phyloP scores from a whole-genome alignment of 148 eudicot species.

The Rheum nobile region DNA sequence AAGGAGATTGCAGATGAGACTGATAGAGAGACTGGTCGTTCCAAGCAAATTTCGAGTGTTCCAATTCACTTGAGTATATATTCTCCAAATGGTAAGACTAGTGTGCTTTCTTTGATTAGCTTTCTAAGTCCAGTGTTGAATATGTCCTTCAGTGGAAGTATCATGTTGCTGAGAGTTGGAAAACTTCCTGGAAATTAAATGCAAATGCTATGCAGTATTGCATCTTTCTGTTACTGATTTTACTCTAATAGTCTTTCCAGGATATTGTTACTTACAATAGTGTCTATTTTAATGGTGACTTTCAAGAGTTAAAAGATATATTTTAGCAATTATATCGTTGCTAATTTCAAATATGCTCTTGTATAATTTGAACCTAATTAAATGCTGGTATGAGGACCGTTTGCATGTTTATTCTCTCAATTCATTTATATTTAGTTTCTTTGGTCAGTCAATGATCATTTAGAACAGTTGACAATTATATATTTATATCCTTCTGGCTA shows the following conservation, averaged over 20 bases:
- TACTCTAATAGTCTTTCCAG: background rate
- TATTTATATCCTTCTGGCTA: background rate
- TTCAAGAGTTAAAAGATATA: no score
- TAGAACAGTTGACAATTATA: no score
- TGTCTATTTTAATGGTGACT: background rate
- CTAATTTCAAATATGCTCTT: background rate
- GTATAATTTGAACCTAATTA: background rate
- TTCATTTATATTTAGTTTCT: background rate
- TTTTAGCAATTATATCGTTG: background rate
- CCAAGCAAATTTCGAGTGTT: conserved; percentile 71
- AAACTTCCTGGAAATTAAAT: background rate
- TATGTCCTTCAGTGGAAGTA: background rate
- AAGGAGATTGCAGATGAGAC: conserved; percentile 95
- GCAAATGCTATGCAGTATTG: background rate
- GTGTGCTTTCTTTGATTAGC: background rate
- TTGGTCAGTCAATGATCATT: no score
- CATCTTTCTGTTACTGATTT: background rate
- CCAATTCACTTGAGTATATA: conserved; percentile 93
- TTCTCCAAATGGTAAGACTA: conserved; percentile 58
- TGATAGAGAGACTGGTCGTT: conserved; percentile 92
- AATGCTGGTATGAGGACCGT: background rate
- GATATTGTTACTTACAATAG: background rate
- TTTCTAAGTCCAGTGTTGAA: background rate
- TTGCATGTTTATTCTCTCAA: background rate
- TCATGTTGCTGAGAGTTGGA: no score